Base-by-base conservation (phyloP, 2,329 filamentous ascomycete genomes). In the Clathrospora elynae region DNA sequence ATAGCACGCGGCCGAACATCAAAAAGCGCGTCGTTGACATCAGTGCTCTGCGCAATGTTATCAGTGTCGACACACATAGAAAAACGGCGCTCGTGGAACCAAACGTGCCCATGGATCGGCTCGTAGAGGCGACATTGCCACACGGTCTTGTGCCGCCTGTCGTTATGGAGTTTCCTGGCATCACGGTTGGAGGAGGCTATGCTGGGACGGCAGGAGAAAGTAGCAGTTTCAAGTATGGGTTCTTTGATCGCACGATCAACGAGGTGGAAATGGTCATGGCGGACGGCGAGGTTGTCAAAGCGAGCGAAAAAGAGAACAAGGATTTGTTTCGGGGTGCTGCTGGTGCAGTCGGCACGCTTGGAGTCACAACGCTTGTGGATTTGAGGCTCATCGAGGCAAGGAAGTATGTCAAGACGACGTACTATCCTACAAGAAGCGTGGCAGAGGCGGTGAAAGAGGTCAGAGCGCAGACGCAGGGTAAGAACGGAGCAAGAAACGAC, bases 161-260 rank as follows among this genome's bases (percentile, higher is more conserved):
- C 0, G 83, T 87, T 4, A 85, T 85, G 79, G 84, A 87, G 60
- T 86, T 87, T 43, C 84, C 83, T 2, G 84, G 82, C n/a, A 88
- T 87, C 61, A 88, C 85, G 2, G 81, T 80, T 5, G 85, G 84
- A 16, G 85, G 85, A 23, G 84, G 81, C 3, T 87, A 85, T 65
- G 80, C 82, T 30, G 86, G 84, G 2, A 85, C 81, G 0, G 80
- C 83, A 6, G 85, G 84, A 8, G 85, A 87, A 66, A 86, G 82
- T 68, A 85, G 80, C 52, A 83, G 78, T 12, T 90, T 88, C 71
- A 81, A 80, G 35, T 75, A 86, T 58, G 84, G 85, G 3, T 81
- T 82, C 44, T 87, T 87, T 53, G 82, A 86, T 59, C 72, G 75
- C 2, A 85, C 78, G 0, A 71, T 87, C 41, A 78, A 77, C 31